phyloP scores from a whole-genome alignment of 176 grass and related monocot genomes.

The Typha latifolia region DNA sequence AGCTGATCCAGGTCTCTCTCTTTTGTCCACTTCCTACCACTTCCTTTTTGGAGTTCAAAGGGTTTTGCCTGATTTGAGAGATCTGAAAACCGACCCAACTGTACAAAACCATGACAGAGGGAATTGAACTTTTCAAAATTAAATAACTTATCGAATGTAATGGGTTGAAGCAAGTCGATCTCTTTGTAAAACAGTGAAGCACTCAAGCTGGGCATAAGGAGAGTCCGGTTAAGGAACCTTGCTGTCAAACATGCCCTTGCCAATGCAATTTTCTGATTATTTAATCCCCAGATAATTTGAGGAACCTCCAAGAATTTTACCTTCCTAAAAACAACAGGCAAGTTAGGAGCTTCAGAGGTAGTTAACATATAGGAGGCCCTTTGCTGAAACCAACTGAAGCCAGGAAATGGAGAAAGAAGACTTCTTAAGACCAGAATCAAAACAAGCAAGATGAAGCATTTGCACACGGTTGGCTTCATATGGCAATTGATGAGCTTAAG shows the following conservation, averaged over 20 bases:
- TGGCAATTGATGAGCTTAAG: neutral
- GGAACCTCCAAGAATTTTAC: constrained; percentile 81
- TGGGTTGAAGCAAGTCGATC: constrained; percentile 71
- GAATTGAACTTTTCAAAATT: constrained; percentile 79
- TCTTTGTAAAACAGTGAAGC: constrained; percentile 97
- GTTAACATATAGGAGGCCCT: constrained; percentile 37
- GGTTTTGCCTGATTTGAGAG: constrained; percentile 44
- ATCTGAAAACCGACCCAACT: constrained; percentile 71
- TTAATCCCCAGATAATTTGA: constrained; percentile 98
- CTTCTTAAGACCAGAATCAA: constrained; percentile 39
- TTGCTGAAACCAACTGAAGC: constrained; percentile 34
- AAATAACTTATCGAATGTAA: constrained; percentile 80
- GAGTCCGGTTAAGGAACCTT: constrained; percentile 71
- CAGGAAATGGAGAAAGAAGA: constrained; percentile 49
- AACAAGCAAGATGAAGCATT: constrained; percentile 35
- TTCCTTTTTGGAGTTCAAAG: constrained; percentile 72
- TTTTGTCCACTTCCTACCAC: constrained; percentile 87
- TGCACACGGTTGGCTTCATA: constrained; percentile 9
- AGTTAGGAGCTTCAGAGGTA: constrained; percentile 15
- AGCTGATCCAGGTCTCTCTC: constrained; percentile 82
- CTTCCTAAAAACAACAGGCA: constrained; percentile 41
- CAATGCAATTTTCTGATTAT: constrained; percentile 96
- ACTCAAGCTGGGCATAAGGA: constrained; percentile 94
- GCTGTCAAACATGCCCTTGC: constrained; percentile 86
- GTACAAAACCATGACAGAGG: constrained; percentile 64